These are phyloP conservation scores for Aschersonia sp. DNA, from an alignment of 2,329 filamentous ascomycete genomes.

Conservation along the genomic window DNA sequence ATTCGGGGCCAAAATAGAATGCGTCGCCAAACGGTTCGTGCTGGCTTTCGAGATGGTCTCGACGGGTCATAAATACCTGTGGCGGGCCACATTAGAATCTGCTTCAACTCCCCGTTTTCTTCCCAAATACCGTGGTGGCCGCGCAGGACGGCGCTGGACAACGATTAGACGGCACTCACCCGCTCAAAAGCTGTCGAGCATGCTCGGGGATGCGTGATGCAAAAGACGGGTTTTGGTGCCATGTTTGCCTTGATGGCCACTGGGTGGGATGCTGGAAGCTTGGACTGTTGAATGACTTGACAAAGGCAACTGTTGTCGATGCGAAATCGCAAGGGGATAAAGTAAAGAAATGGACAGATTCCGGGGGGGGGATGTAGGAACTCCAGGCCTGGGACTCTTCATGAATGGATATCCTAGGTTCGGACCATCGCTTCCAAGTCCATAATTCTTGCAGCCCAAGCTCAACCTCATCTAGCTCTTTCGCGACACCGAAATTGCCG, in stretches of 20 bases:
- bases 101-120: neutral
- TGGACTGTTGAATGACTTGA: neutral
- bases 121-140: neutral
- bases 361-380: neutral
- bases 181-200: constrained; percentile 96
- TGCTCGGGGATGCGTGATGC: constrained; percentile 84
- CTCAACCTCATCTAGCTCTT: neutral
- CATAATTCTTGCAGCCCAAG: neutral
- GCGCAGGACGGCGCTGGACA: neutral
- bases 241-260: constrained; percentile 1
- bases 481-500: neutral
- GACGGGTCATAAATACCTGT: constrained; percentile 92
- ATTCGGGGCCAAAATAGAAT: constrained; percentile 90
- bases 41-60: constrained; percentile 65
- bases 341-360: neutral
- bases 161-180: constrained; percentile 33
- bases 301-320: too few species aligned
- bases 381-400: neutral
- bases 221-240: constrained; percentile 51
- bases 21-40: constrained; percentile 97
- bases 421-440: neutral
- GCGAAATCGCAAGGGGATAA: neutral
- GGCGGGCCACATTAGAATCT: neutral
- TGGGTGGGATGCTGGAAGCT: neutral
- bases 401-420: neutral